These are phyloP conservation scores for Triadica sebifera DNA, from an alignment of 345 rosid genomes.

Conservation along the genomic window DNA sequence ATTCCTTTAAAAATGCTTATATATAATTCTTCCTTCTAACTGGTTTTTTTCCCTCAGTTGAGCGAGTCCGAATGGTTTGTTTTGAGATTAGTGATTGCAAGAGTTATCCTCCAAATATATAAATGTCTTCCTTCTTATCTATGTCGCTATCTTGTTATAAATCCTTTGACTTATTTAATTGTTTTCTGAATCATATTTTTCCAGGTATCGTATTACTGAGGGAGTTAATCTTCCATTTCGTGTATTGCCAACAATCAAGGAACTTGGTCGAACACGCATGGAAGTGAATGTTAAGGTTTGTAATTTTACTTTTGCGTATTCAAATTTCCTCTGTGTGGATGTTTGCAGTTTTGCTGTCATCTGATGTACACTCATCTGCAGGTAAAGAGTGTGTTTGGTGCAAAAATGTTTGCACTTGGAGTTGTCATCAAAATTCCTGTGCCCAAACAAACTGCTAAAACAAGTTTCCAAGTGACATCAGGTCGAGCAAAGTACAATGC, in stretches of 20 bases:
- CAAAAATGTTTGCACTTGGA: constrained; percentile 99
- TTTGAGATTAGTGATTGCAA: neutral
- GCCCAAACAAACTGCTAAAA: constrained; percentile 97
- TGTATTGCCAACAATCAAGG: constrained; percentile 95
- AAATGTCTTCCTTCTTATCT: neutral
- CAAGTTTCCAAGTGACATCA: constrained; percentile 93
- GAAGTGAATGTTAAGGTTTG: constrained; percentile 97
- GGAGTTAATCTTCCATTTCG: constrained; percentile 98
- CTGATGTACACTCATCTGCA: constrained; percentile 38
- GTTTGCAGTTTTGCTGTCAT: constrained; percentile 16
- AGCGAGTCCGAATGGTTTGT: neutral
- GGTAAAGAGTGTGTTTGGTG: constrained; percentile 99
- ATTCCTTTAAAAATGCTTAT: neutral
- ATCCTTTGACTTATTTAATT: neutral
- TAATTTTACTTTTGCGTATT: constrained; percentile 20
- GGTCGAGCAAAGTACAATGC: constrained; percentile 99
- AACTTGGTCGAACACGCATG: constrained; percentile 98
- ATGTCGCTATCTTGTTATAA: neutral
- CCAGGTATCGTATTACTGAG: constrained; percentile 94
- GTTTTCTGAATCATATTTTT: neutral
- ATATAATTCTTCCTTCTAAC: neutral
- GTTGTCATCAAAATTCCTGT: constrained; percentile 98
- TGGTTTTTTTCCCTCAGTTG: neutral
- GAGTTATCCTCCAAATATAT: neutral
- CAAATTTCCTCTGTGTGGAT: constrained; percentile 11